Base-by-base conservation (phyloP, 2,329 filamentous ascomycete species). In the Cercospora zeae-maydis region DNA sequence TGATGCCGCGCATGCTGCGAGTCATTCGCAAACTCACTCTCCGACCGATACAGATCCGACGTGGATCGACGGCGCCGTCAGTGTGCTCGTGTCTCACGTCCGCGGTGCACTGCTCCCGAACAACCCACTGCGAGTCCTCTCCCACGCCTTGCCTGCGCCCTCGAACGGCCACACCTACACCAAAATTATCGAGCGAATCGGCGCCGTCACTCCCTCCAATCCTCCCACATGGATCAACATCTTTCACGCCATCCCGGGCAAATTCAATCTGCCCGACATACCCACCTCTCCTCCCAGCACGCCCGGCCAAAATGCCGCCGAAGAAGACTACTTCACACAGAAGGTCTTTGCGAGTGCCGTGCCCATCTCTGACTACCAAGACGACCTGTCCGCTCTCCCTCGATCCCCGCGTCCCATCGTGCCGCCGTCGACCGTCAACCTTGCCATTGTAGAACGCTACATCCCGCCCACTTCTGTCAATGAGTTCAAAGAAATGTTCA, bases 311-410 rank as follows among this genome's bases (percentile, higher is more conserved):
- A 75, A 77, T 0, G 24, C 24, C 6, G 78, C 81, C 36, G 79
- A 79, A 19, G 80, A 80, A 31, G 84, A 86, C 63, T 88, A 88
- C 72, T 88, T 88, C 73, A 85, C 82, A 51, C 79, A 77, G 57
- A 86, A 83, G 37, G 78, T 87, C 19, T 88, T 87, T 70, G 84
- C 86, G 62, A 86, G 82, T 69, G 86, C 85, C 2, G 85, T 86
- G 8, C 80, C 82, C 0, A 84, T 86, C 4, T 79, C 81, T 4
- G 82, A 84, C 49, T 86, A 86, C 72, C 82, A 85, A 67, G 79
- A 83, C 64, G 81, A 83, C 64, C 78, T 79, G 5, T 78, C 78
- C 51, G 78, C 81, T 16, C 73, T 81, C 3, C 78, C 82, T 8
- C 78, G 81, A 47, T 82, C 80, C 11, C 84, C 84, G 10, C 78